These are phyloP conservation scores for Setaria italica DNA, from an alignment of 202 grass and related monocot genomes.

Conservation along the genomic window DNA sequence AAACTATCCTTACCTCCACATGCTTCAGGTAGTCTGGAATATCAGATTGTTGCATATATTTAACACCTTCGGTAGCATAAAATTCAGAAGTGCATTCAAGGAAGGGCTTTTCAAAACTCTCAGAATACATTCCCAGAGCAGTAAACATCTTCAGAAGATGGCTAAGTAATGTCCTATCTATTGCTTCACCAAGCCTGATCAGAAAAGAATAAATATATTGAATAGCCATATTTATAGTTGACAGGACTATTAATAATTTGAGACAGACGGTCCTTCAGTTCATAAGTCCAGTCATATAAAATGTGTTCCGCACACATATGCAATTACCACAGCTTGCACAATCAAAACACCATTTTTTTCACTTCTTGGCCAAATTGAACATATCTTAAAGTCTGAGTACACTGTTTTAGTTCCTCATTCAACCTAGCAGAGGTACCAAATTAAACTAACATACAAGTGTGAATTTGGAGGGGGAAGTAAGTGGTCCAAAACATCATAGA, in stretches of 20 bases:
- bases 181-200: slow-evolving; percentile 90
- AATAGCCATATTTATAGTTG: slow-evolving; percentile 27
- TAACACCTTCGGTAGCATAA: slow-evolving; percentile 95
- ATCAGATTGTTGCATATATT: slow-evolving; percentile 98
- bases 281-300: slow-evolving; percentile 27
- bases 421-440: slow-evolving; percentile 15
- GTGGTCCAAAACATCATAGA: slow-evolving; percentile 16
- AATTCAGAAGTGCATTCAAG: slow-evolving; percentile 92
- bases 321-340: neutral
- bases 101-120: slow-evolving; percentile 92
- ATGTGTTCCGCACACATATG: slow-evolving; percentile 19
- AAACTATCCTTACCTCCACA: slow-evolving; percentile 66
- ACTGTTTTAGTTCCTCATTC: slow-evolving; percentile 21
- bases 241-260: slow-evolving; percentile 21
- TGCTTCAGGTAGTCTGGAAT: slow-evolving; percentile 97
- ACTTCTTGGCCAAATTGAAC: slow-evolving; percentile 1
- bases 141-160: slow-evolving; percentile 99
- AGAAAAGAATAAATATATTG: slow-evolving; percentile 33
- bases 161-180: slow-evolving; percentile 93
- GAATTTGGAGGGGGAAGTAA: neutral
- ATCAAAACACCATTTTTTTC: neutral
- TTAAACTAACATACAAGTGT: neutral
- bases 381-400: slow-evolving; percentile 7
- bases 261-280: slow-evolving; percentile 24
- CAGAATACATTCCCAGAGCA: slow-evolving; percentile 95